Percentiles rank a stretch among this genome's conserved stretches.
Conservation (phyloP, 2,329 filamentous ascomycete species). For the Xylaria arbuscula region DNA sequence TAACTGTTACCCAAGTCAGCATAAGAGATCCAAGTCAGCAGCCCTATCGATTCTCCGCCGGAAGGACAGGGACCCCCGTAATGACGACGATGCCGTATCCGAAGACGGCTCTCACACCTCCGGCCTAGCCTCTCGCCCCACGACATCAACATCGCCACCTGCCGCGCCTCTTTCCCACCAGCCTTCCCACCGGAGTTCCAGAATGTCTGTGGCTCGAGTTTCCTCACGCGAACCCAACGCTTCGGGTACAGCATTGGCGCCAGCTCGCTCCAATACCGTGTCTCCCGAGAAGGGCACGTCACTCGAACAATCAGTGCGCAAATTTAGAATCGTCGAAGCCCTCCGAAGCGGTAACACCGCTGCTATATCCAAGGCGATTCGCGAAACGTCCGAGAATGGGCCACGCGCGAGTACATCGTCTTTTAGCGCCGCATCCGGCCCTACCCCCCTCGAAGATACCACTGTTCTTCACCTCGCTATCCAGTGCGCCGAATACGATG, state of each 20-base stretch:
- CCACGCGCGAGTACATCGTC: constrained; percentile 69
- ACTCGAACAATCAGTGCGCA: constrained; percentile 92
- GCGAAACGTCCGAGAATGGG: constrained; percentile 68
- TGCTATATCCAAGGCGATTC: constrained; percentile 86
- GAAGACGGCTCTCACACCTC: constrained; percentile 60
- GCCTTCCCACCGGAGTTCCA: constrained; percentile 56
- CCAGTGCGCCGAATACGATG: constrained; percentile 91
- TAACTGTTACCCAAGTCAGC: constrained; percentile 50
- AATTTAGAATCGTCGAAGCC: constrained; percentile 94
- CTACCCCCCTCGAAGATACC: constrained; percentile 76
- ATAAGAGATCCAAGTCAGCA: constrained; percentile 67
- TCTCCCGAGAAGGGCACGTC: constrained; percentile 60
- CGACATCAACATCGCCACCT: constrained; percentile 52
- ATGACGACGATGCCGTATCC: constrained; percentile 60
- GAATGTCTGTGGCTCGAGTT: constrained; percentile 60
- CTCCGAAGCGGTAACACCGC: constrained; percentile 90
- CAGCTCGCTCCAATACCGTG: constrained; percentile 39
- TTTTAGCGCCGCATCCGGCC: constrained; percentile 54
- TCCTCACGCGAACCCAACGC: constrained; percentile 50
- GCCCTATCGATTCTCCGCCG: constrained; percentile 66
- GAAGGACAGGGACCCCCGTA: constrained; percentile 55
- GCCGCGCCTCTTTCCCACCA: constrained; percentile 53
- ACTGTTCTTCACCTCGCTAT: constrained; percentile 93
- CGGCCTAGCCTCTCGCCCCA: constrained; percentile 49
- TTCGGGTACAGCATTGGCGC: constrained; percentile 23